Evolutionary conservation across 768 basidiomycete genomes (phyloP).

Genomic region (Sarcodon aspratus): DNA sequence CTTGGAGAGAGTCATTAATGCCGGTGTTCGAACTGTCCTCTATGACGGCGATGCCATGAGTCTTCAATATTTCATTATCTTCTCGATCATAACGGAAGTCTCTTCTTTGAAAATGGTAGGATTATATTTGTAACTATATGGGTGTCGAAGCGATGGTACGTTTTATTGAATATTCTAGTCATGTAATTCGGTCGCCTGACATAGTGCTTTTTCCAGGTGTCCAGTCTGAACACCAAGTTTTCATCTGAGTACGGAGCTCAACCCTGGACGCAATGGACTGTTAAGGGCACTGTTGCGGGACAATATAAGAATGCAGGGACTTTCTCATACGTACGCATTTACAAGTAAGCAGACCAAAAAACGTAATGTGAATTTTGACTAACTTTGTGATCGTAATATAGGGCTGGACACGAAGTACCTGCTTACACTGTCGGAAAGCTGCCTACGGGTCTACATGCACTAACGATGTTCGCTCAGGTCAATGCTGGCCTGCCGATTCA

Average conservation of each 20-base stretch:
- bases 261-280: constrained; percentile 34
- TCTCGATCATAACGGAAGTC: too few relatives aligned
- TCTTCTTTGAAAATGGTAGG: constrained; percentile 5
- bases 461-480: constrained; percentile 21
- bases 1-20: constrained; percentile 46
- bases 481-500: constrained; percentile 14
- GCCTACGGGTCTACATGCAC: constrained; percentile 12
- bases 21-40: constrained; percentile 42
- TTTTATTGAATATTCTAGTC: too few relatives aligned
- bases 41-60: constrained; percentile 40
- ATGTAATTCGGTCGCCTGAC: too few relatives aligned
- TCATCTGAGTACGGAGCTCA: constrained; percentile 28
- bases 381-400: background rate
- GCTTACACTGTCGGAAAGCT: constrained; percentile 15
- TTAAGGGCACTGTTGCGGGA: constrained; percentile 36
- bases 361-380: background rate
- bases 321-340: constrained; percentile 43
- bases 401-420: constrained; percentile 17
- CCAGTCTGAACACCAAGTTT: constrained; percentile 26
- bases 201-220: too few relatives aligned
- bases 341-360: background rate
- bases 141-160: constrained; percentile 50
- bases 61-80: too few relatives aligned
- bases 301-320: constrained; percentile 49
- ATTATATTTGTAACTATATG: constrained; percentile 41